Evolutionary conservation across 768 basidiomycete genomes (phyloP).

Genomic region (Agaricus blazei): DNA sequence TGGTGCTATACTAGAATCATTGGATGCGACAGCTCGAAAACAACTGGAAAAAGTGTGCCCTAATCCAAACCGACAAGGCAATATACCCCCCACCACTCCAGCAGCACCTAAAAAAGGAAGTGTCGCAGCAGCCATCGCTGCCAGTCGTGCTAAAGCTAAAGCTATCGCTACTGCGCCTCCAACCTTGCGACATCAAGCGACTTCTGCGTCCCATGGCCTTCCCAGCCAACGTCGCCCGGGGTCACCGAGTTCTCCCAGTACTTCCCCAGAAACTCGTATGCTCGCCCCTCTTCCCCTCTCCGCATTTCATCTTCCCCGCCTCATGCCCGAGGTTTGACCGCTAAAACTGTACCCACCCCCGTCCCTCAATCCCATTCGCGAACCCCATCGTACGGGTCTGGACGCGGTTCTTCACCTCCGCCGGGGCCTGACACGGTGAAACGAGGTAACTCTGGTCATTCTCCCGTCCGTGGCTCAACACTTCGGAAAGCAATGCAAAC

Average conservation of each 20-base stretch:
- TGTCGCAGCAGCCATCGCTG: conserved; percentile 83
- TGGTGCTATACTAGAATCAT: conserved; percentile 49
- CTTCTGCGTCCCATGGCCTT: conserved; percentile 59
- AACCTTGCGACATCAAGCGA: conserved; percentile 75
- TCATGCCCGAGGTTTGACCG: conserved; percentile 31
- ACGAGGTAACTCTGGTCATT: conserved; percentile 37
- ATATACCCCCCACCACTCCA: conserved; percentile 44
- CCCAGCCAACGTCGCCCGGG: conserved; percentile 36
- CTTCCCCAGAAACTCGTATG: conserved; percentile 24
- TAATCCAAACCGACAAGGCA: conserved; percentile 38
- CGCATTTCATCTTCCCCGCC: conserved; percentile 45
- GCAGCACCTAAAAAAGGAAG: conserved; percentile 71
- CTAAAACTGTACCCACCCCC: conserved; percentile 40
- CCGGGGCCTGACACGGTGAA: conserved; percentile 32
- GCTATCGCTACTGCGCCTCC: conserved; percentile 81
- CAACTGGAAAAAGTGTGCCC: conserved; percentile 87
- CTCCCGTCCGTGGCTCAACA: conserved; percentile 22
- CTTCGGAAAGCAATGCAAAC: conserved; percentile 36
- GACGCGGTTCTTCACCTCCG: conserved; percentile 22
- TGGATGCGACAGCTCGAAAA: conserved; percentile 70
- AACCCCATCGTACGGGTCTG: conserved; percentile 30
- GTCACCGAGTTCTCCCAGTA: conserved; percentile 31
- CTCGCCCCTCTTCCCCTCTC: conserved; percentile 45
- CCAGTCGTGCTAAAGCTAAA: conserved; percentile 84
- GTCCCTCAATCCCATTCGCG: conserved; percentile 32